A percentile compares a stretch with the other conserved stretches of the same genome.
These are phyloP conservation scores for Ceriops tagal DNA, from an alignment of 345 rosid genomes.

Conservation along the genomic window DNA sequence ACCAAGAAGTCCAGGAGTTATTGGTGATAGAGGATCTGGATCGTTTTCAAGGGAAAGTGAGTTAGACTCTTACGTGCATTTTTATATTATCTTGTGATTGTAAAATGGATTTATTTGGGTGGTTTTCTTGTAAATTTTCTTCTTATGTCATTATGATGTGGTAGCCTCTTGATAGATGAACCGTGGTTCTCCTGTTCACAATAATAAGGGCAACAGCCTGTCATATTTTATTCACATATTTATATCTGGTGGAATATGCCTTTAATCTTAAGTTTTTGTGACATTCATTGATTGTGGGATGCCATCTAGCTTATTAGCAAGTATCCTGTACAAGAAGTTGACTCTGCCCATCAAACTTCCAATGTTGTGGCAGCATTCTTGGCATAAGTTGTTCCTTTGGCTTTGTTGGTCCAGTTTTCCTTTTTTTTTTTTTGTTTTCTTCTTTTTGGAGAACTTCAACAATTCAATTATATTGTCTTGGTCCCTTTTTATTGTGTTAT, in stretches of 20 bases:
- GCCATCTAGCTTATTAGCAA: too few species aligned
- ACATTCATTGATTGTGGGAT: too few species aligned
- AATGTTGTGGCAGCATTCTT: too few species aligned
- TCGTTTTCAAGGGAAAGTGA: constrained; percentile 98
- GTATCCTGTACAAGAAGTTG: too few species aligned
- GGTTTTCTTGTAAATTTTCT: neutral
- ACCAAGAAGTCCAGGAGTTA: constrained; percentile 87
- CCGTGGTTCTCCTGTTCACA: neutral
- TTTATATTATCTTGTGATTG: neutral
- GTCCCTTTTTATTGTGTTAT: neutral
- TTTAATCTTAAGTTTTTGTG: neutral
- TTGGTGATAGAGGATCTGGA: constrained; percentile 92
- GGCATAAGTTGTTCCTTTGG: too few species aligned
- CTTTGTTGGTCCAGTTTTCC: too few species aligned
- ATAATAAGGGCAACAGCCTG: neutral
- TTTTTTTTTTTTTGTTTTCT: too few species aligned
- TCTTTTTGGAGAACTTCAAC: neutral
- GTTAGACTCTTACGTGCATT: constrained; percentile 25
- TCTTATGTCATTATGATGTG: neutral
- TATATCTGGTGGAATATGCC: neutral
- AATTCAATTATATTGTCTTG: neutral
- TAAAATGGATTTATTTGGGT: neutral
- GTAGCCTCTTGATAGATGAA: neutral
- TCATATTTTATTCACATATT: neutral
- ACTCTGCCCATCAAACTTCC: too few species aligned